Evolutionary conservation across 495 filamentous ascomycete genomes (phyloP).

Genomic region (Aspergillus sclerotiicarbonarius): DNA sequence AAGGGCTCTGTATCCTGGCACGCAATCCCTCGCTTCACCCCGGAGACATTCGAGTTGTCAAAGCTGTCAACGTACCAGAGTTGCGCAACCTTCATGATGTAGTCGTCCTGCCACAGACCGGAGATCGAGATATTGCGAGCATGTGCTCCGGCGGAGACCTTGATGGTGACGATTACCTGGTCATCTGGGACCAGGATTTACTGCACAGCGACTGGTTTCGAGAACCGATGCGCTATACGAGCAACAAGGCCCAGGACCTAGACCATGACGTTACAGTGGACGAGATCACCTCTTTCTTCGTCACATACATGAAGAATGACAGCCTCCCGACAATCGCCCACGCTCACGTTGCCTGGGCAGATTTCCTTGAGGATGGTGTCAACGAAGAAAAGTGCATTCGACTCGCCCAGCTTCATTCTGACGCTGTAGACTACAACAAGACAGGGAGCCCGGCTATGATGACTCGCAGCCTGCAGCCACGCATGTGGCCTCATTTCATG

Average conservation of each 20-base stretch:
- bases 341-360: slow-evolving; percentile 78
- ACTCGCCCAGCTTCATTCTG: slow-evolving; percentile 80
- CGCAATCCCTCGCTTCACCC: slow-evolving; percentile 95
- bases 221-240: slow-evolving; percentile 69
- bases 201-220: slow-evolving; percentile 67
- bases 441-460: slow-evolving; percentile 75
- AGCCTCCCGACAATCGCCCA: slow-evolving; percentile 74
- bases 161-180: slow-evolving; percentile 92
- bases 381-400: slow-evolving; percentile 68
- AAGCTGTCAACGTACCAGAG: slow-evolving; percentile 71
- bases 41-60: slow-evolving; percentile 85
- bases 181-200: slow-evolving; percentile 85
- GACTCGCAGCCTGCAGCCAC: slow-evolving; percentile 55
- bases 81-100: slow-evolving; percentile 77
- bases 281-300: slow-evolving; percentile 81
- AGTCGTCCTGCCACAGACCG: slow-evolving; percentile 80
- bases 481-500: slow-evolving; percentile 86
- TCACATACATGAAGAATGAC: slow-evolving; percentile 92
- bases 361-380: slow-evolving; percentile 59
- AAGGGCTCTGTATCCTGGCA: slow-evolving; percentile 78
- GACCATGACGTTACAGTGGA: slow-evolving; percentile 59
- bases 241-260: slow-evolving; percentile 49
- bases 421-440: slow-evolving; percentile 91
- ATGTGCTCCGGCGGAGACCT: slow-evolving; percentile 98
- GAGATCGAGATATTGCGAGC: slow-evolving; percentile 79